Conservation (phyloP, 202 grass and related monocot genomes). For the Panicum virgatum region DNA sequence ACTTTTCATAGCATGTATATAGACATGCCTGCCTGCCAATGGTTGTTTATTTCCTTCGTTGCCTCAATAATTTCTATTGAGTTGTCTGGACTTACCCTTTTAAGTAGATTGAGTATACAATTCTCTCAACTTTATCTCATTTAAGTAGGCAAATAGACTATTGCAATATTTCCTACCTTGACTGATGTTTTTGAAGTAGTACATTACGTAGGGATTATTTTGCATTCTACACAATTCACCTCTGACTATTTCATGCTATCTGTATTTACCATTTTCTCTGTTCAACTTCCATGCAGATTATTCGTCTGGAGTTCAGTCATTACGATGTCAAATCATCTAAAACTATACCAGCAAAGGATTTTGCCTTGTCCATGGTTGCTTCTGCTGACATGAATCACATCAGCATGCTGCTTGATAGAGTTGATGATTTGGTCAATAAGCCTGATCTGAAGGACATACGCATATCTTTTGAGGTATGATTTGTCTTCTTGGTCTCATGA, state of each 20-base stretch:
- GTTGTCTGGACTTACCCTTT: conserved; percentile 3
- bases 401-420: conserved; percentile 71
- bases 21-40: not conserved
- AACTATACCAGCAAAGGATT: conserved; percentile 81
- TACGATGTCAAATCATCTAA: conserved; percentile 79
- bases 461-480: conserved; percentile 83
- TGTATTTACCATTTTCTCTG: not conserved
- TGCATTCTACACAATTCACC: not conserved
- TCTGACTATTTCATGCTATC: not conserved
- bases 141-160: not conserved
- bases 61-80: not conserved
- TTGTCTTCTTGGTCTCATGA: not conserved
- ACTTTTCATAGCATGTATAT: not conserved
- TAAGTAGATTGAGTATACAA: not conserved
- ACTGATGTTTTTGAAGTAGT: not conserved
- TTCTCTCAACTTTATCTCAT: conserved; percentile 5
- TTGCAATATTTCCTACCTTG: not conserved
- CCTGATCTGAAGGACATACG: conserved; percentile 57
- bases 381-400: conserved; percentile 88
- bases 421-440: conserved; percentile 55
- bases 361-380: conserved; percentile 90
- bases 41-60: not conserved
- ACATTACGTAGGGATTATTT: not conserved
- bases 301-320: conserved; percentile 84
- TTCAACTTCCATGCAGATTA: conserved; percentile 56